Evolutionary conservation across 768 basidiomycete species (phyloP), one percentile per base, ranked within the genome.

Genomic region (Steccherinum ochraceum): DNA sequence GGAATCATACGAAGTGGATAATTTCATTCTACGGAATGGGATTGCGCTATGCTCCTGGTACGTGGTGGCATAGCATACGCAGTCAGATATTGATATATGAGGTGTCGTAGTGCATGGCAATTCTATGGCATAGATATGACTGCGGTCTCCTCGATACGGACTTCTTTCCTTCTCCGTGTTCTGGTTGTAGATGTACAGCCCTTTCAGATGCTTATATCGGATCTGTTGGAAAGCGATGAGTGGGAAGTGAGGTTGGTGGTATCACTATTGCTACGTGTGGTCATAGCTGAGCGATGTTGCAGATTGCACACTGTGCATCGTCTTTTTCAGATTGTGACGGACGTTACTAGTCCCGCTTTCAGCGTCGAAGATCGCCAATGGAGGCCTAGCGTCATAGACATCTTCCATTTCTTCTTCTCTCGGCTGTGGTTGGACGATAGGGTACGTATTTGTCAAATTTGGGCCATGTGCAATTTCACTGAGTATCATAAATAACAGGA

Each of bases 1-100:
- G 49, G 83, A 85, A 57, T 61, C 78, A 1, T 76, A 84, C 56
- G 87, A 87, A 64, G 72, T 84, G 2, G 85, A 87, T 58, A 85
- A 86, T 61, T 87, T 89, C 57, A 74, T 88, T 24, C 62, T 87
- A 25, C 75, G 78, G 44, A 86, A 87, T 55, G 81, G 77, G 12
- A 64, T 66, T 40, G 61, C 79, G 16, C 67, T 90, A n/a, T 73
- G 75, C 21, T 63, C 68, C 24, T 86, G 85, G 87, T 89, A 61
- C 52, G 73, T 43, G 24, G 42, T 20, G 26, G 30, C 47, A 24
- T 21, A 46, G 52, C 51, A 40, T 12, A 19, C 25, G 4, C 16
- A 5, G 12, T 26, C 20, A 3, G 5, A 45, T 19, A 30, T 52
- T 49, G 42, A 55, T 41, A 5, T n/a, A 10, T 43, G 41, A 7